phyloP scores from a whole-genome alignment of 2,329 filamentous ascomycete genomes.

The Lasiodiplodia citricola region DNA sequence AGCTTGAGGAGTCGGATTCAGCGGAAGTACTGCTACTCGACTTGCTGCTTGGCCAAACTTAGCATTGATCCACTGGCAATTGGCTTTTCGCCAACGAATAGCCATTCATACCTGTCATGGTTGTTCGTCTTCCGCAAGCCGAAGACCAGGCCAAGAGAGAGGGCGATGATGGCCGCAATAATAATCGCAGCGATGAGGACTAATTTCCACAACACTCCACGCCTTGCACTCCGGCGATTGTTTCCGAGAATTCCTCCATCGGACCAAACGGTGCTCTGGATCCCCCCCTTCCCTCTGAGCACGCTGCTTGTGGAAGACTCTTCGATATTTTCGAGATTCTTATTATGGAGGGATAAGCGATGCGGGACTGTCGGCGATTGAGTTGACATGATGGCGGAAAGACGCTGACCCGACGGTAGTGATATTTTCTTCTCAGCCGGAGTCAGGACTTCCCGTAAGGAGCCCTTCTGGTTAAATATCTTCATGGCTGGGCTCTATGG shows the following conservation, averaged over 20 bases:
- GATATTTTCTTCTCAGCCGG: constrained; percentile 46
- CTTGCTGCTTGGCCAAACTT: not conserved
- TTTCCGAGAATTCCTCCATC: constrained; percentile 31
- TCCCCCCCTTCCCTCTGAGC: constrained; percentile 34
- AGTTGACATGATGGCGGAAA: constrained; percentile 49
- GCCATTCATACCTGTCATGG: constrained; percentile 24
- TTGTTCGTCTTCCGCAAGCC: constrained; percentile 45
- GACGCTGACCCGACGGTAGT: constrained; percentile 48
- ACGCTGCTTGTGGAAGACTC: constrained; percentile 34
- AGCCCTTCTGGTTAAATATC: constrained; percentile 16
- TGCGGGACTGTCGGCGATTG: constrained; percentile 8
- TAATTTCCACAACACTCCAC: constrained; percentile 48
- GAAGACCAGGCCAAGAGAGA: constrained; percentile 46
- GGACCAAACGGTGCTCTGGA: constrained; percentile 43
- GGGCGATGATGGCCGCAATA: constrained; percentile 43
- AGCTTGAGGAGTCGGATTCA: not conserved
- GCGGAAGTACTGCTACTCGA: constrained; percentile 13
- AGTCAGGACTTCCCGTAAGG: not conserved
- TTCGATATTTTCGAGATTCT: constrained; percentile 29
- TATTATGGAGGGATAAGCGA: constrained; percentile 12
- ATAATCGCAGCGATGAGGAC: constrained; percentile 41
- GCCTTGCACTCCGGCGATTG: constrained; percentile 29
- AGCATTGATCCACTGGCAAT: not conserved
- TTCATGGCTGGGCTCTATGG: constrained; percentile 4
- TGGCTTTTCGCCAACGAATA: not conserved